phyloP scores from a whole-genome alignment of 169 alveolate genomes.

The Eimeria zaria region DNA sequence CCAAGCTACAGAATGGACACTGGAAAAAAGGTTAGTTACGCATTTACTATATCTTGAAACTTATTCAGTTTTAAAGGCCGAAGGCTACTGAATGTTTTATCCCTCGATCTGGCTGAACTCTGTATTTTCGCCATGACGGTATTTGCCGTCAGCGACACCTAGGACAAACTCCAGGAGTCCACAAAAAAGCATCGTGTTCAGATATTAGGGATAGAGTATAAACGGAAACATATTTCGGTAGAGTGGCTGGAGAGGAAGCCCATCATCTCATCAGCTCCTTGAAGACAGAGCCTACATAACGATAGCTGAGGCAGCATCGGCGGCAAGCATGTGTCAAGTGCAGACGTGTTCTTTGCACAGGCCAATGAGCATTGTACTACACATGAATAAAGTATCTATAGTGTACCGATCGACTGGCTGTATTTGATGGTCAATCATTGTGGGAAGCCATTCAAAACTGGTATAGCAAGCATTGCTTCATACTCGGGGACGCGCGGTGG shows the following conservation, averaged over 20 bases:
- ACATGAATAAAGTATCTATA: not conserved
- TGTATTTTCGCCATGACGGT: too few relatives aligned
- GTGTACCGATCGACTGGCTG: not conserved
- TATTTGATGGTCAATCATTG: not conserved
- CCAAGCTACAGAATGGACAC: not conserved
- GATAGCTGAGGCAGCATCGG: not conserved
- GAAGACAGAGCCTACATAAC: not conserved
- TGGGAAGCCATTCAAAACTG: not conserved
- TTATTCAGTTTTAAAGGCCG: not conserved
- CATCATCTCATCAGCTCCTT: not conserved
- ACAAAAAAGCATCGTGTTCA: not conserved
- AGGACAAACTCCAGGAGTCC: not conserved
- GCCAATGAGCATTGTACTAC: not conserved
- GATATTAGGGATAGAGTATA: not conserved
- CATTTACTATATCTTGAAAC: not conserved
- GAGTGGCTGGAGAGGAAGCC: too few relatives aligned
- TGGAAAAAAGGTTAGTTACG: not conserved
- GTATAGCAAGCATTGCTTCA: not conserved
- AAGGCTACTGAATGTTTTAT: not conserved
- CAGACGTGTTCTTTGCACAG: not conserved
- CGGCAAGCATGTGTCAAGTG: not conserved
- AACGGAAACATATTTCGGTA: not conserved
- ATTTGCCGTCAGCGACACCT: not conserved
- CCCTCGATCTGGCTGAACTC: not conserved
- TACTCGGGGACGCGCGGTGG: not conserved